Base-by-base conservation (phyloP, 805 yeast species). In the Zygosaccharomyces siamensis region DNA sequence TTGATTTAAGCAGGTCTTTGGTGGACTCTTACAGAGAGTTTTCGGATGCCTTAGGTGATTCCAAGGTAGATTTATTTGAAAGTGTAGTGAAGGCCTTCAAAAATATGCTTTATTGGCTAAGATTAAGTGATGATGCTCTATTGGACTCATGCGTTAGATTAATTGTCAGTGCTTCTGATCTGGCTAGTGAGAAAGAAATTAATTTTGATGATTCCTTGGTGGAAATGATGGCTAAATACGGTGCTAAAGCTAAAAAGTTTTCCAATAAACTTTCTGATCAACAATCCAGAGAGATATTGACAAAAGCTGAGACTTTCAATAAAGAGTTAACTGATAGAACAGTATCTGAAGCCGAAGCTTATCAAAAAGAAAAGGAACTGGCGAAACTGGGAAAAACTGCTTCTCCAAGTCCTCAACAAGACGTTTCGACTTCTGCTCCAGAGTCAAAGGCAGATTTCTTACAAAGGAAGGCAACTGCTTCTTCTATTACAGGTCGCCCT, bases 41-140 rank as follows among this genome's bases (percentile, higher is more conserved):
- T 36, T 64, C 66, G 7, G 67, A 66, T 32, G 56, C 72, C 23
- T 66, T 75, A 6, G 57, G 61, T 20, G 64, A 71, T 0, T 66
- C 66, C 5, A 54, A 57, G 28, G 57, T 56, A 4, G 64, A 67
- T 16, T 61, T 85, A n/a, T 75, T 84, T 48, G 63, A 69, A 7
- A 74, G 74, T 23, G 75, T 86, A 30, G 72, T 86, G 61, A 68
- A 72, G n/a, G 79, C 93, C 0, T 79, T 90, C 51, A 75, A 75
- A 11, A 73, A 81, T 46, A 81, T 87, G 73, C 74, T 87, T 30
- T 83, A 81, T 35, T 86, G 97, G 95, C 72, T 92, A 26, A 75
- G 93, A 50, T 71, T 92, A 41, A 88, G 92, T 50, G 97, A 90
- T 65, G 72, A 78, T 5, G 85, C 89, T 2, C 71, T 92, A 40